Evolutionary conservation across 345 rosid species (phyloP).

Genomic region (Punica granatum): DNA sequence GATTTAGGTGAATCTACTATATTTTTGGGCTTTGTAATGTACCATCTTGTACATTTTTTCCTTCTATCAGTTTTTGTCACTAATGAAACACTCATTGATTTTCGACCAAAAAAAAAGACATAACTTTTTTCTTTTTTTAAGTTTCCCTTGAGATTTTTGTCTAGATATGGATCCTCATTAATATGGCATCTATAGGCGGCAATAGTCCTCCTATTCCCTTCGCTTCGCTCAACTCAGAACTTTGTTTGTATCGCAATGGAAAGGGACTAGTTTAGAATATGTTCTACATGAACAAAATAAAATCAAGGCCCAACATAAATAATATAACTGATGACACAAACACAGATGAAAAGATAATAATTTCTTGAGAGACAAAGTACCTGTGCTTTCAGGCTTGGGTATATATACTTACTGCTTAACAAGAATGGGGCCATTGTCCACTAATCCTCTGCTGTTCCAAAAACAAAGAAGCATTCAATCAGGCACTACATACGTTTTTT

Average conservation of each 20-base stretch:
- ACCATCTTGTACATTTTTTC: too few species aligned
- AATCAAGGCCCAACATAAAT: neutral
- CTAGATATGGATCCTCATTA: conserved; percentile 8
- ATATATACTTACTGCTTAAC: too few species aligned
- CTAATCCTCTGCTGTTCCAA: neutral
- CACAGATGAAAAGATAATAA: neutral
- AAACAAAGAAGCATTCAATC: neutral
- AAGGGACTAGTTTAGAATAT: neutral
- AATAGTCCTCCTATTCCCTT: too few species aligned
- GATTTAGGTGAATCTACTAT: too few species aligned
- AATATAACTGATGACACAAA: neutral
- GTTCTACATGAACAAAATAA: neutral
- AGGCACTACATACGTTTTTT: neutral
- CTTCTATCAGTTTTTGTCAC: too few species aligned
- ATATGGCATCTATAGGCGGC: conserved; percentile 27
- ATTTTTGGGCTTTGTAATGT: too few species aligned
- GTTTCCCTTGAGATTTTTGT: too few species aligned
- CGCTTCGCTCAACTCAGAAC: neutral
- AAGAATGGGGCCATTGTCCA: neutral
- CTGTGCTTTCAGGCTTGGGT: neutral
- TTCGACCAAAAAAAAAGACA: too few species aligned
- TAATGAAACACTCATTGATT: too few species aligned
- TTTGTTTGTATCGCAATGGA: conserved; percentile 13
- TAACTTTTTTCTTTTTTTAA: too few species aligned
- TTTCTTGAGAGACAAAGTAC: neutral